A percentile compares a stretch with the other conserved stretches of the same genome.
phyloP scores from a whole-genome alignment of 31 red algal genomes.

The Bonnemaisonia californica region DNA sequence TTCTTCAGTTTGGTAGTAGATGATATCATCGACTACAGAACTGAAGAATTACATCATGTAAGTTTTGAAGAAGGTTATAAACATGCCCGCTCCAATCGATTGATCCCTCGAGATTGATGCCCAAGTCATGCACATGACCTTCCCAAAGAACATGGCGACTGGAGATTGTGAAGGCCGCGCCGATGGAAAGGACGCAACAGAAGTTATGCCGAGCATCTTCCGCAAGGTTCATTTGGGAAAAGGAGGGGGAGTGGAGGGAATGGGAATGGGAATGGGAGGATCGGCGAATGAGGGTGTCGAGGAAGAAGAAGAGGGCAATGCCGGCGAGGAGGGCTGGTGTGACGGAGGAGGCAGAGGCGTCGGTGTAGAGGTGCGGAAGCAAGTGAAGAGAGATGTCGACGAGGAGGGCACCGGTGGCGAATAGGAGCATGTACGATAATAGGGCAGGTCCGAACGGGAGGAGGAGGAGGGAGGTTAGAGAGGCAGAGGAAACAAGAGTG shows the following conservation, averaged over 20 bases:
- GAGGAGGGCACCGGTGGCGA: slow-evolving; percentile 80
- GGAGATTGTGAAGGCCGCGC: slow-evolving; percentile 66
- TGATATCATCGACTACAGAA: too few species aligned
- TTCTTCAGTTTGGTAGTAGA: too few species aligned
- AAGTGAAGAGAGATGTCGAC: slow-evolving; percentile 74
- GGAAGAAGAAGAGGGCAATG: slow-evolving; percentile 59
- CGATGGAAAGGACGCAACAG: slow-evolving; percentile 74
- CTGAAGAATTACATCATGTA: too few species aligned
- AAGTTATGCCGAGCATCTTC: slow-evolving; percentile 88
- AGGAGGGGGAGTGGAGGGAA: background rate
- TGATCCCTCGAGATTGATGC: too few species aligned
- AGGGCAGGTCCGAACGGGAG: slow-evolving; percentile 38
- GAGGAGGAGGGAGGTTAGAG: slow-evolving; percentile 48
- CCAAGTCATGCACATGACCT: too few species aligned
- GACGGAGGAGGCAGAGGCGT: background rate
- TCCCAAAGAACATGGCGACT: too few species aligned
- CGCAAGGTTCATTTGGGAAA: slow-evolving; percentile 58
- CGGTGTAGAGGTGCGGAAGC: slow-evolving; percentile 57
- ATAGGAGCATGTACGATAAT: slow-evolving; percentile 37
- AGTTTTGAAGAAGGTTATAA: too few species aligned
- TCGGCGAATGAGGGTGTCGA: slow-evolving; percentile 50
- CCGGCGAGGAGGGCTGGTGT: slow-evolving; percentile 45
- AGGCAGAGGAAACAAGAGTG: slow-evolving; percentile 37
- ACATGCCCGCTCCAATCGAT: too few species aligned
- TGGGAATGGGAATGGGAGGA: slow-evolving; percentile 27